Base-by-base conservation (phyloP, 2,329 filamentous ascomycete species). In the Fusarium avenaceum region DNA sequence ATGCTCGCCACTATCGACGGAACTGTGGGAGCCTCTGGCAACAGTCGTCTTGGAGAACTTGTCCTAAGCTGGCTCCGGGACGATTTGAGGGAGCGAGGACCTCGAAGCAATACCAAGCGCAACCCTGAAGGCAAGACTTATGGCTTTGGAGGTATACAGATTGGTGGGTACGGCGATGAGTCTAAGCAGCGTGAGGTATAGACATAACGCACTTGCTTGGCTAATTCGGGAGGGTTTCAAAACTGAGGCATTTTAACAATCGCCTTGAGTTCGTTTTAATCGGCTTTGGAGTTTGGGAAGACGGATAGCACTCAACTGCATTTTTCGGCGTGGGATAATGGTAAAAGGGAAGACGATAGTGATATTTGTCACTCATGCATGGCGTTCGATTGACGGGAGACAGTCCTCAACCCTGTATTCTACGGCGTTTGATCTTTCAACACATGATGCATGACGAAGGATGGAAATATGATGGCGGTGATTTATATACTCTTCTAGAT, bases 41-140 rank as follows among this genome's bases (percentile, higher is more conserved):
- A 97, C 79, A 96, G 92, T 74, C 87, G 89, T 57, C 84, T 98
- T 9, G 94, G 95, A 11, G 92, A 97, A 81, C 80, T 99, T 67
- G 96, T 98, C 30, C 82, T 99, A 71, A 85, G 85, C 55, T 99
- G 96, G 96, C 83, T 99, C 78, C 88, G 88, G 76, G 87, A 92
- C 64, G 95, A 98, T 80, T 80, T 97, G 65, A 82, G 85, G 71
- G 90, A 92, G 70, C 84, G 95, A 69, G 95, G 95, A 0, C 94
- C 94, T 4, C 84, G 95, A 47, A 92, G 83, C 69, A 79, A 87
- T 70, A 81, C 82, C 40, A 81, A 81, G 57, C 79, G 84, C 59
- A 85, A 80, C 0, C 83, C 85, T 5, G 88, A 93, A 79, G 90
- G 90, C 4, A 86, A 87, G 82, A 88, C 88, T 9, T 93, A 89